These are phyloP conservation scores for Cyberlindnera xishuangbannaensis DNA, from an alignment of 805 yeast genomes.

Conservation along the genomic window DNA sequence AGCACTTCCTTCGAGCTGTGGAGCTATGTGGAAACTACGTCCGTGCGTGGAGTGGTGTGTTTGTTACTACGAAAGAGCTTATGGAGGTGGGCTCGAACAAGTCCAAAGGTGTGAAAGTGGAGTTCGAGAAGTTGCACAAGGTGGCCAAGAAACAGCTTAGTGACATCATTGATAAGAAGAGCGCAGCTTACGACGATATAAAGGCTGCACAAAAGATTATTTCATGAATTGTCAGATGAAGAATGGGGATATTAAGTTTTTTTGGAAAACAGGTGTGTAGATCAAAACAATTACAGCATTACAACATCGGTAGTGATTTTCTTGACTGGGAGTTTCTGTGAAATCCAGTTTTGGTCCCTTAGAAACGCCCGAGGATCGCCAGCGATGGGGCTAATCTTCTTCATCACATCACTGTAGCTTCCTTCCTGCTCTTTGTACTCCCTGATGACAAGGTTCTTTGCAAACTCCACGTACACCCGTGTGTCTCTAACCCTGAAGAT, in stretches of 20 bases:
- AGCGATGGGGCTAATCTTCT: conserved; percentile 39
- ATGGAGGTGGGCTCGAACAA: too few relatives aligned
- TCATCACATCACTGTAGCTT: conserved; percentile 40
- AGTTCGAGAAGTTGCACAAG: conserved; percentile 4
- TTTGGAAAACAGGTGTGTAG: too few relatives aligned
- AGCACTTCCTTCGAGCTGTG: conserved; percentile 61
- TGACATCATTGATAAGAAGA: conserved; percentile 12
- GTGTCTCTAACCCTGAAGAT: conserved; percentile 80
- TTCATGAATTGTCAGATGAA: too few relatives aligned
- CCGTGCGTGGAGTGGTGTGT: conserved; percentile 72
- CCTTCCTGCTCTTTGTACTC: conserved; percentile 73
- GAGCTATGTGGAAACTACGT: conserved; percentile 68
- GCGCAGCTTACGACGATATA: conserved; percentile 14
- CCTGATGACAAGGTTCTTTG: conserved; percentile 54
- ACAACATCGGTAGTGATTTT: conserved; percentile 13
- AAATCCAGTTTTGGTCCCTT: conserved; percentile 85
- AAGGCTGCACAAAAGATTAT: conserved; percentile 17
- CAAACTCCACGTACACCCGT: conserved; percentile 74
- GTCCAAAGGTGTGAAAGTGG: too few relatives aligned
- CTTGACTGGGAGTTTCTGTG: conserved; percentile 49
- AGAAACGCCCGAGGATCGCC: conserved; percentile 66
- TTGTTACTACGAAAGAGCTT: conserved; percentile 16
- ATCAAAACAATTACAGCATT: too few relatives aligned
- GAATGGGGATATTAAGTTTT: too few relatives aligned
- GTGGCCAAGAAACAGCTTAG: conserved; percentile 13